Evolutionary conservation across 495 filamentous ascomycete genomes (phyloP).

Genomic region (Daldinia decipiens): DNA sequence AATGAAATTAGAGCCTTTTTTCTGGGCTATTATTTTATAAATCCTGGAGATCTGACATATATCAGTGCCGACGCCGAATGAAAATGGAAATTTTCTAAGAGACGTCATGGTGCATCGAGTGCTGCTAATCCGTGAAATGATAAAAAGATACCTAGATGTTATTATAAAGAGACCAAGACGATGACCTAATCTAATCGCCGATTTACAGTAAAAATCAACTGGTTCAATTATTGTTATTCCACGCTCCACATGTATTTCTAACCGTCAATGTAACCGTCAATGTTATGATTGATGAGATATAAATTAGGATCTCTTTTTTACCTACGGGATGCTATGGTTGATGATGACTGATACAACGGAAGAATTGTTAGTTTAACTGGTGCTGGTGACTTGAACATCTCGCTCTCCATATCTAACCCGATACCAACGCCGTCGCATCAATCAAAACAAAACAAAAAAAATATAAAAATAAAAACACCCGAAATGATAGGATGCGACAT

Average conservation of each 20-base stretch:
- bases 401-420: conserved; percentile 10
- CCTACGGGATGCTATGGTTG: neutral
- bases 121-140: neutral
- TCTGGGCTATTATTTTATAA: conserved; percentile 45
- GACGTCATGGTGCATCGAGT: neutral
- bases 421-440: conserved; percentile 29
- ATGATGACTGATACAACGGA: neutral
- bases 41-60: conserved; percentile 64
- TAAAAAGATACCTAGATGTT: neutral
- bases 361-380: neutral
- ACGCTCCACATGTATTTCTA: neutral
- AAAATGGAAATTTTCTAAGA: conserved; percentile 45
- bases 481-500: conserved; percentile 14
- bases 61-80: conserved; percentile 65
- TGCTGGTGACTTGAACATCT: neutral
- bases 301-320: neutral
- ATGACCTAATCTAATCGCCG: conserved; percentile 6
- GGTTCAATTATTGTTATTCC: too few relatives aligned
- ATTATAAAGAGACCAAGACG: neutral
- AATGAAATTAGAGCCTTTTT: conserved; percentile 48
- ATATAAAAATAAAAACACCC: too few relatives aligned
- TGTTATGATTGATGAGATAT: neutral
- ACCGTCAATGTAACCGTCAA: neutral
- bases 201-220: neutral
- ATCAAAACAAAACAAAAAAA: too few relatives aligned